phyloP scores from a whole-genome alignment of 106 monocot species.

The Posidonia australis region DNA sequence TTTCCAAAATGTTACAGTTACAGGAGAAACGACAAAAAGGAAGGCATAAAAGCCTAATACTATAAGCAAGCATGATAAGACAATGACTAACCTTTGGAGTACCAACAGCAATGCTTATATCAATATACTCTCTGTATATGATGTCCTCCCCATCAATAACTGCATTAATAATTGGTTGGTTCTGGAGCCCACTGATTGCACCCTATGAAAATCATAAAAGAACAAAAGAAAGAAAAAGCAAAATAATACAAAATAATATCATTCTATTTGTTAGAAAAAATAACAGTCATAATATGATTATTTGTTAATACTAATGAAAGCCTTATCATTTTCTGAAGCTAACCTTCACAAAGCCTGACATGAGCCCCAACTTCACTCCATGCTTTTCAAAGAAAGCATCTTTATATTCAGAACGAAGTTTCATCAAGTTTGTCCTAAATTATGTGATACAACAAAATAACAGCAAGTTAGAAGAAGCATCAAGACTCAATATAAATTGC shows the following conservation, averaged over 20 bases:
- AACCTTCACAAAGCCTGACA: conserved; percentile 96
- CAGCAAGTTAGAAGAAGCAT: too few species aligned
- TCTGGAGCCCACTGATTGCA: conserved; percentile 87
- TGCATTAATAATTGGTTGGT: conserved; percentile 82
- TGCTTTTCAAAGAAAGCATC: conserved; percentile 82
- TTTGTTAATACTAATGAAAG: background rate
- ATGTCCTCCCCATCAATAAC: conserved; percentile 96
- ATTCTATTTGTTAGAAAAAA: too few species aligned
- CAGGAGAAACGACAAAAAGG: too few species aligned
- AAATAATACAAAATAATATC: too few species aligned
- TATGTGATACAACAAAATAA: background rate
- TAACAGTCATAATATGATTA: background rate
- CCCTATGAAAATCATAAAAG: conserved; percentile 33
- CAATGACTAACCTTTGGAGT: conserved; percentile 57
- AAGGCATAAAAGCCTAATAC: too few species aligned
- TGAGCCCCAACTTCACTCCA: conserved; percentile 81
- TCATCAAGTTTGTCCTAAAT: conserved; percentile 93
- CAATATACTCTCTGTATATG: conserved; percentile 79
- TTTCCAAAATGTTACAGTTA: too few species aligned
- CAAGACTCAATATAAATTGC: background rate
- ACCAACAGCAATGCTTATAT: conserved; percentile 88
- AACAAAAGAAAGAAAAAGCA: background rate
- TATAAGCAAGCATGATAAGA: background rate
- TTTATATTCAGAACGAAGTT: conserved; percentile 91
- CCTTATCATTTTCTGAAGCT: background rate